Evolutionary conservation across 371 early-diverging fungal species (phyloP), one percentile per base, ranked within the genome.

Genomic region (Mortierella sp.): DNA sequence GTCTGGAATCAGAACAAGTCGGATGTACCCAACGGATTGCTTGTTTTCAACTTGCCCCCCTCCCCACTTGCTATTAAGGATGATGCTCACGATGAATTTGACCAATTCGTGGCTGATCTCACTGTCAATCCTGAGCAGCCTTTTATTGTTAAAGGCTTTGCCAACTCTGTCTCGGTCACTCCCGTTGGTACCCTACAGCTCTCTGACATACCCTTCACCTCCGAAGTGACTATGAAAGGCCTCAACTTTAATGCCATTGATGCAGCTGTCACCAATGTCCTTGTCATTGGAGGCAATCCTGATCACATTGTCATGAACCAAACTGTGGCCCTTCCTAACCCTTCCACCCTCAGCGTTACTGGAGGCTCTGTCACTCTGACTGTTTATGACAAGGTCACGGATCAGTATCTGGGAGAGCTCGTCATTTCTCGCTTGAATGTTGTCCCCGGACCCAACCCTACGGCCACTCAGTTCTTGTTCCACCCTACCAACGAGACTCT

Each of bases 161-260:
- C 87, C 43, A 79, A 62, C 34, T 86, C 86, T 57, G 72, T 83
- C 61, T 84, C 85, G 5, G 56, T 66, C 34, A 89, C 90, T 0
- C 85, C 90, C 28, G 78, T 88, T 32, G 90, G 90, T 26, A 63
- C 70, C 15, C 74, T 89, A 57, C 77, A 66, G 15, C 61, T 88
- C 47, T 58, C 83, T 12, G 85, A 85, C n/a, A 83, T 89, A 53
- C 85, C 86, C 1, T 87, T 89, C 71, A 79, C 83, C n/a, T 86
- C 88, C 2, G 83, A 81, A 34, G 86, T 88, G 9, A 64, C 79
- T 17, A 78, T 89, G 64, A 80, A 83, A 53, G 89, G 90, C 66
- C 83, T 89, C 64, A 83, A 85, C 72, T 73, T 89, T 51, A 86
- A 86, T 74, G 75, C 83, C 34, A 82, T 86, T 4, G 83, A 88